Evolutionary conservation across 2,329 filamentous ascomycete genomes (phyloP), one percentile per base, ranked within the genome.

Genomic region (Trichoderma guizhouense): DNA sequence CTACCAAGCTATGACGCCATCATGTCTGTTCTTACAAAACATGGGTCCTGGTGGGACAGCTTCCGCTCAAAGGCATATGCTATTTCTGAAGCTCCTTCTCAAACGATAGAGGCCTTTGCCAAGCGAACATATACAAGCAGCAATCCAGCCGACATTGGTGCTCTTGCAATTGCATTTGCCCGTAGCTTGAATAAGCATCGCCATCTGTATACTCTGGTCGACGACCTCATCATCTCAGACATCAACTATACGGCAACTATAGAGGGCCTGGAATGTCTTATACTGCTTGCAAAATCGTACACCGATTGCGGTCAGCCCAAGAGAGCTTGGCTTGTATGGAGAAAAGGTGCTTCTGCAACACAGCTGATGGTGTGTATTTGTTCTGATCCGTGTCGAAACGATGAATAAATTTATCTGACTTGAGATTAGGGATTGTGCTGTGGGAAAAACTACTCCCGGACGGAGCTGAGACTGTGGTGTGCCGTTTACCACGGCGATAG

Each of bases 281-380:
- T 84, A 39, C 66, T 85, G 14, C 80, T 83, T 71, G 79, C 80
- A 7, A 84, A 83, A 71, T 80, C 79, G 74, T 84, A 83, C 75
- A 79, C 82, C 5, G 83, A 85, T 71, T 79, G 82, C 32, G 83
- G 83, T 1, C 83, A 84, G 72, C 82, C 83, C 26, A 80, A 83
- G 57, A 74, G 81, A 73, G 79, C 81, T 3, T 85, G 83, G 83
- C 74, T 84, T 18, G 79, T 79, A 2, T 80, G 79, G 72, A 80
- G 83, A 18, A 82, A 81, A 72, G 83, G 80, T 2, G 72, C 84
- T 55, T 80, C 80, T 73, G 82, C 82, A 72, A 79, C 81, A 2
- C 83, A 85, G 74, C 77, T 84, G 5, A 82, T 83, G 79, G 82
- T 82, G 78, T 53, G 80, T 73, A 21, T 12, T 78, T 53, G 77